These are phyloP conservation scores for Leishmania lainsoni DNA, from an alignment of 208 protist genomes.

Conservation along the genomic window DNA sequence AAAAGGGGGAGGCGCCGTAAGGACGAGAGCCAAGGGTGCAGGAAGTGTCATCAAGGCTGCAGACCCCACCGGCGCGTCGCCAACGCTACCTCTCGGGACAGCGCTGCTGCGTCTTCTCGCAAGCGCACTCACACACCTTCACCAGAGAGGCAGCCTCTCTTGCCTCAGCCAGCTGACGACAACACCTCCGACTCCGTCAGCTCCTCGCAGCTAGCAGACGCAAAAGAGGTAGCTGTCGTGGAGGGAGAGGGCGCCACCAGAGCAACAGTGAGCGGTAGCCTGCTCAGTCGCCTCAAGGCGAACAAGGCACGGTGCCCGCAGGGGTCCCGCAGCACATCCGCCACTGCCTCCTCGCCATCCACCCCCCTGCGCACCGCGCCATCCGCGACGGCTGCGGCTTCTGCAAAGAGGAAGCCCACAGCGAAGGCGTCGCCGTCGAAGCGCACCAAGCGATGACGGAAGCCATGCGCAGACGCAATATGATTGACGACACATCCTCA, in stretches of 20 bases:
- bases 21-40: neutral
- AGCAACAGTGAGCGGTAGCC: slow-evolving; percentile 15
- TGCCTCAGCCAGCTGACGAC: neutral
- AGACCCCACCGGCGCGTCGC: neutral
- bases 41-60: neutral
- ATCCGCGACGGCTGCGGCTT: neutral
- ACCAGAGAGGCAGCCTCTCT: neutral
- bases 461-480: neutral
- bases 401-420: neutral
- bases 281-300: slow-evolving; percentile 10
- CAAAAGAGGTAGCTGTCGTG: slow-evolving; percentile 4
- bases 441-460: neutral
- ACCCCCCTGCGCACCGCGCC: neutral
- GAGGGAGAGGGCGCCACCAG: slow-evolving; percentile 10
- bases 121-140: slow-evolving; percentile 7
- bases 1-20: neutral
- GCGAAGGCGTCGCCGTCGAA: slow-evolving; percentile 4
- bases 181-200: slow-evolving; percentile 3
- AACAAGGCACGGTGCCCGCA: slow-evolving; percentile 8
- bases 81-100: neutral
- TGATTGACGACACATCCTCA: neutral
- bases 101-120: neutral
- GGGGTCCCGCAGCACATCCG: neutral
- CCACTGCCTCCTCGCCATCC: neutral
- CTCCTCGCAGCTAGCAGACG: slow-evolving; percentile 16